Conservation (phyloP, 495 filamentous ascomycete genomes). For the Aspergillus bertholletiae region DNA sequence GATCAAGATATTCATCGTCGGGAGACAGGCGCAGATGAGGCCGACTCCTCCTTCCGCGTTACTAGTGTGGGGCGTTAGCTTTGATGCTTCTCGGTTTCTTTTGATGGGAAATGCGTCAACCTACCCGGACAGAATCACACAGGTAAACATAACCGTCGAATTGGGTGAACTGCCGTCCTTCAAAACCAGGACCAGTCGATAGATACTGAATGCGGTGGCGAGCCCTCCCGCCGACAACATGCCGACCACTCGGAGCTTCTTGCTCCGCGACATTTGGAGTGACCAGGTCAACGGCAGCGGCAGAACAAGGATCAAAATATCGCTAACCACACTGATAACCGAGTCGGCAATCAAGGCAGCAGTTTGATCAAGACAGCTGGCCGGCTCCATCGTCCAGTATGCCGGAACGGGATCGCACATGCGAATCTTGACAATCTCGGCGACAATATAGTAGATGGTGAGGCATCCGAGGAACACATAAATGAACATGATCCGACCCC, state of each 20-base stretch:
- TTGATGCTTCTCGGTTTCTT: not conserved
- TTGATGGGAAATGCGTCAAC: conserved; percentile 7
- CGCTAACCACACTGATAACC: conserved; percentile 43
- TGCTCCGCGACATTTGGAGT: conserved; percentile 42
- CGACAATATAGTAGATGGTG: conserved; percentile 32
- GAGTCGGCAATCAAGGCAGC: conserved; percentile 45
- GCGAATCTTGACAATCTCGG: conserved; percentile 31
- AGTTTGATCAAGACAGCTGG: conserved; percentile 38
- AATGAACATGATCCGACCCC: conserved; percentile 36
- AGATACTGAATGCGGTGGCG: conserved; percentile 43
- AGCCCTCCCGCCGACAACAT: conserved; percentile 45
- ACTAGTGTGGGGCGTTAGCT: too few relatives aligned
- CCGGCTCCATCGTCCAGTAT: conserved; percentile 25
- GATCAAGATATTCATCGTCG: conserved; percentile 37
- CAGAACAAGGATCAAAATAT: conserved; percentile 42
- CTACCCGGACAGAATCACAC: conserved; percentile 45
- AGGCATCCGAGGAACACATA: conserved; percentile 41
- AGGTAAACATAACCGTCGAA: conserved; percentile 38
- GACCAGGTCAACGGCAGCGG: conserved; percentile 46
- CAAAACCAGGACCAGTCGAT: conserved; percentile 41
- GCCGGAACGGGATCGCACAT: conserved; percentile 34
- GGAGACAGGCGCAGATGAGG: conserved; percentile 47
- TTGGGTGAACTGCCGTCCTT: conserved; percentile 28
- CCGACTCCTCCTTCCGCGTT: conserved; percentile 46
- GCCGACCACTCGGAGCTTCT: conserved; percentile 43